Base-by-base conservation (phyloP, 2,329 filamentous ascomycete genomes). In the Claviceps spartinae region DNA sequence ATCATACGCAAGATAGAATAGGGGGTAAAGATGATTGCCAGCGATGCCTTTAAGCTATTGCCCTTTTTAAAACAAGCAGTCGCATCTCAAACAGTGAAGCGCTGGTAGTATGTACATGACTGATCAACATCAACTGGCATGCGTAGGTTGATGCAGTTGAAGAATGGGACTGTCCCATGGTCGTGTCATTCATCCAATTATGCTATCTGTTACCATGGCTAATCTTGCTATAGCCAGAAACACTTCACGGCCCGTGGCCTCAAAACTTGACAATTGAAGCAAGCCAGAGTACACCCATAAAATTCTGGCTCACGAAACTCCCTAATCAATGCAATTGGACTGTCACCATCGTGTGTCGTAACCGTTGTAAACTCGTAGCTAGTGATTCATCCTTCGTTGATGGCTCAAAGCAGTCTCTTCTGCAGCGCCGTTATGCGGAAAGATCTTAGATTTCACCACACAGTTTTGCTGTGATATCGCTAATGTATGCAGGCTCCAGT, bases 401-500 rank as follows among this genome's bases (percentile, higher is more conserved):
- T 48, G 14, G 8, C n/a, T 16, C 22, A 16, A 30, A 14, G 30
- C 24, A 38, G 18, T 5, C 18, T 26, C 51, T 11, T 30, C 24
- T 48, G 30, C 24, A 38, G 4, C 34, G 9, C 6, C 14, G 7
- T 43, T 3, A n/a, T 14, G 16, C 7, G 1, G 6, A 13, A 18
- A 0, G 24, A 83, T 63, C 80, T 11, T 52, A 48, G 77, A 67
- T 95, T 89, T 96, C 90, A 40, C 86, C 86, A 37, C 96, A 81
- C 6, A 97, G 77, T 53, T 85, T 77, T 18, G 88, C 87, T 0
- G 88, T 95, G 56, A 97, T 84, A 59, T 95, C 89, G 3, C 87
- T 88, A 78, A 95, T 88, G 59, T 89, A 90, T 1, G 84, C 88
- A 61, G 93, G 86, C 63, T 94, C 88, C n/a, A 95, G 72, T 60